phyloP scores from a whole-genome alignment of 1,284 basidiomycete species.

The Ganoderma lingzhi region DNA sequence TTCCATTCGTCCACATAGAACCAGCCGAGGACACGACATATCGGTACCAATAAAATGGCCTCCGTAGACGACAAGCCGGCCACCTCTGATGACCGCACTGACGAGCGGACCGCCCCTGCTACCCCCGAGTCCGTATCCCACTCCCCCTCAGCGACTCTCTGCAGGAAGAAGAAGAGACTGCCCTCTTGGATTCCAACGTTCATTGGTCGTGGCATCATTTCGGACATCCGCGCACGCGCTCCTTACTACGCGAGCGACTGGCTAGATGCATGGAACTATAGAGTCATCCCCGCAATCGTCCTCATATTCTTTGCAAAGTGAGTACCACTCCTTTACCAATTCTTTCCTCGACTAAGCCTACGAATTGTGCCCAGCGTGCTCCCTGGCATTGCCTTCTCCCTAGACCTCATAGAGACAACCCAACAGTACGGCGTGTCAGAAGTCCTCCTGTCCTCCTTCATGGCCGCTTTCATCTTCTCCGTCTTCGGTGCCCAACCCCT shows the following conservation, averaged over 20 bases:
- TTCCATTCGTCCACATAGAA: neutral
- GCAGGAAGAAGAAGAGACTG: conserved; percentile 15
- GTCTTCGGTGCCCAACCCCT: conserved; percentile 92
- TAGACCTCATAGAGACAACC: conserved; percentile 94
- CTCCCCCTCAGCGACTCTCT: conserved; percentile 38
- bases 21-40: neutral
- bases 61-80: neutral
- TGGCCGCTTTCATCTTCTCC: conserved; percentile 93
- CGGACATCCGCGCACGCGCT: conserved; percentile 78
- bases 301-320: conserved; percentile 86
- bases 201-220: conserved; percentile 77
- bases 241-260: conserved; percentile 90
- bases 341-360: neutral
- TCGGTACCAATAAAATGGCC: neutral
- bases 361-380: conserved; percentile 63
- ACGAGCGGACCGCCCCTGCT: neutral
- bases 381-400: conserved; percentile 91
- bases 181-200: conserved; percentile 29
- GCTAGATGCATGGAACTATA: conserved; percentile 90
- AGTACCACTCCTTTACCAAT: conserved; percentile 34
- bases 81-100: neutral
- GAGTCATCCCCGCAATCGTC: conserved; percentile 78
- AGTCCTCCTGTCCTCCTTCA: conserved; percentile 81
- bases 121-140: neutral
- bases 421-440: conserved; percentile 92